Evolutionary conservation across 1,284 basidiomycete species (phyloP), one percentile per base, ranked within the genome.

Genomic region (Neotropicomus parvogracilis): DNA sequence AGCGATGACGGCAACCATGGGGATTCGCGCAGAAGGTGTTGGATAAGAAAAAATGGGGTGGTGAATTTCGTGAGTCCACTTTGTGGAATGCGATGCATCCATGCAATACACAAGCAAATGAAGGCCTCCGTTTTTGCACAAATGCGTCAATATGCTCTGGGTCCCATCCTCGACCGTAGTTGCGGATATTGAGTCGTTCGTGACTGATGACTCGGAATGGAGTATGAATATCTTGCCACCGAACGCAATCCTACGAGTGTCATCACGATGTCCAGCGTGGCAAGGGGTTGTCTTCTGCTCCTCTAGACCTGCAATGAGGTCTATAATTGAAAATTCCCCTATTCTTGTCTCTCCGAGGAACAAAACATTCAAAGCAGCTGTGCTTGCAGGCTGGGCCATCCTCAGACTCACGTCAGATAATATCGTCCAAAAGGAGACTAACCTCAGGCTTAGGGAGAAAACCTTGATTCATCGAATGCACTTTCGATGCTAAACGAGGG

Each of bases 21-120:
- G 60, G 20, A 44, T 40, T 32, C n/a, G 34, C 16, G 28, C 24
- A 17, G 43, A 37, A 0, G 19, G 16, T 17, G 20, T 17, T 16
- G 35, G 35, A 37, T 41, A 14, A 24, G 56, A 48, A 24, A 26
- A 6, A 26, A 64, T 34, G 17, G 17, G 12, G 13, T 16, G 37
- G 38, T 58, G 40, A 6, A 40, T 34, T 39, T 58, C 57, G 19
- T 45, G 54, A 26, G 52, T 44, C 61, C 60, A 58, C 19, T 17
- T 26, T 3, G 36, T 43, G 26, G 59, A 26, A 45, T 41, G 59
- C 6, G 35, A 36, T 6, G 50, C 49, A 27, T 58, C 38, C 28
- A 65, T 40, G 56, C 57, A 61, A 35, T 61, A 61, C 29, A 59
- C 54, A 13, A 61, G 45, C 3, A 61, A 33, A 33, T 55, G 54